Percentiles rank a stretch among this genome's conserved stretches.
Conservation (phyloP, 2,329 filamentous ascomycete genomes). For the Hysterium pulicare region DNA sequence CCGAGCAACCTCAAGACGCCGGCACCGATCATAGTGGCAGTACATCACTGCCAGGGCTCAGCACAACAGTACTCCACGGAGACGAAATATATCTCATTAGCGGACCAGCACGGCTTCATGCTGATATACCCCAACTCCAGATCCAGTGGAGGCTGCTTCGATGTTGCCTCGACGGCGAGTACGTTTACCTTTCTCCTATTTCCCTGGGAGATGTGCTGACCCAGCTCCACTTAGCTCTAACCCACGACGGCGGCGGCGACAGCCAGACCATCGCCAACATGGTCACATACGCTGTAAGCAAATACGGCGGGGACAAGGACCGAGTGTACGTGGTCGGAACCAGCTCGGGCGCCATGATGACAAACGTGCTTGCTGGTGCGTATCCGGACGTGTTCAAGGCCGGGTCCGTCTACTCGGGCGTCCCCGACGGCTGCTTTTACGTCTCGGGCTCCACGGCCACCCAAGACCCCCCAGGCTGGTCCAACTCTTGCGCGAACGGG, state of each 20-base stretch:
- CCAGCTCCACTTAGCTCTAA: slow-evolving; percentile 11
- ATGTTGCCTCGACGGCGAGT: slow-evolving; percentile 17
- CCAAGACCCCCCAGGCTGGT: slow-evolving; percentile 35
- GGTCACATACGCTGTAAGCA: slow-evolving; percentile 18
- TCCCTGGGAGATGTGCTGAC: background rate
- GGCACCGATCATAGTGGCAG: no score
- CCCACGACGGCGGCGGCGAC: slow-evolving; percentile 20
- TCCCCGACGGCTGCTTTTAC: slow-evolving; percentile 23
- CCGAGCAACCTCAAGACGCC: no score
- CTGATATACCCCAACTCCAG: slow-evolving; percentile 20
- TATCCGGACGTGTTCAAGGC: slow-evolving; percentile 21
- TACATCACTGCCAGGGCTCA: slow-evolving; percentile 19
- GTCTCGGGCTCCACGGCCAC: slow-evolving; percentile 20
- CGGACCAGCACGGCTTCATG: slow-evolving; percentile 17
- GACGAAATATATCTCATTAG: slow-evolving; percentile 12
- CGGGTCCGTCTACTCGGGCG: slow-evolving; percentile 23
- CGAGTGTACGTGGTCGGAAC: slow-evolving; percentile 21
- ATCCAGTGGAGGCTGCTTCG: slow-evolving; percentile 18
- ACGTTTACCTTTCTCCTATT: slow-evolving; percentile 3
- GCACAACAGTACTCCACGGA: slow-evolving; percentile 12
- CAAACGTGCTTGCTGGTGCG: slow-evolving; percentile 25
- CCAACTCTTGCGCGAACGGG: slow-evolving; percentile 16
- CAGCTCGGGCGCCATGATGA: slow-evolving; percentile 31
- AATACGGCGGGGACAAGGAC: slow-evolving; percentile 15
- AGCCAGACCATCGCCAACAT: slow-evolving; percentile 19